Conservation (phyloP, 2,329 filamentous ascomycete species). For the Xylariales sp. region DNA sequence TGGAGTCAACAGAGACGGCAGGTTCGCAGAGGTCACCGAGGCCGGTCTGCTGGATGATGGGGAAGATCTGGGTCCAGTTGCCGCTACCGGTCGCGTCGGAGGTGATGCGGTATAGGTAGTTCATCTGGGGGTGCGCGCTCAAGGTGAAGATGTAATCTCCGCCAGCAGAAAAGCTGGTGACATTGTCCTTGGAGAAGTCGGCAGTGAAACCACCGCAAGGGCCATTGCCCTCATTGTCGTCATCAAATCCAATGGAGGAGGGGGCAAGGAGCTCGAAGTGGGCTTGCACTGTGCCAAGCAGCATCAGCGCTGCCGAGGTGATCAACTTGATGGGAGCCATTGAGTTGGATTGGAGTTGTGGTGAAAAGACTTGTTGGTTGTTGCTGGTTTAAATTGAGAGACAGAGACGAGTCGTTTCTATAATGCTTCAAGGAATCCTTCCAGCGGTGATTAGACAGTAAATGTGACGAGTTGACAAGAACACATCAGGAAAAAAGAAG, state of each 20-base stretch:
- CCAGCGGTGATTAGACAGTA: too few species aligned
- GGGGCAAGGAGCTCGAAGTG: slow-evolving; percentile 53
- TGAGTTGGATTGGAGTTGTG: slow-evolving; percentile 15
- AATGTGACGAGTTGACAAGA: too few species aligned
- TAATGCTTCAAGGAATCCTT: too few species aligned
- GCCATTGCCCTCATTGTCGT: slow-evolving; percentile 35
- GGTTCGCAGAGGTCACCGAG: slow-evolving; percentile 51
- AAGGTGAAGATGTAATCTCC: slow-evolving; percentile 47
- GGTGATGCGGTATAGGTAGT: slow-evolving; percentile 56
- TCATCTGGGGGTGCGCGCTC: slow-evolving; percentile 46
- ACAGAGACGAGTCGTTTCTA: too few species aligned
- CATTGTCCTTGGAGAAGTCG: slow-evolving; percentile 31
- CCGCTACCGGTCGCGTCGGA: slow-evolving; percentile 39
- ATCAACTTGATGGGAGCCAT: slow-evolving; percentile 35
- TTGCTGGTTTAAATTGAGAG: background rate
- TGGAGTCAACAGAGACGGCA: slow-evolving; percentile 39
- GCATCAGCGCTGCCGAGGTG: slow-evolving; percentile 24
- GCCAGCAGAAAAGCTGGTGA: slow-evolving; percentile 51
- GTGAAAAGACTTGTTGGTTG: background rate
- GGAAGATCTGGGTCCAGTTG: slow-evolving; percentile 52
- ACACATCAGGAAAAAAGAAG: too few species aligned
- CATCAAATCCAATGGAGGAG: slow-evolving; percentile 42
- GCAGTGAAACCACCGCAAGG: slow-evolving; percentile 54
- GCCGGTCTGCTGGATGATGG: slow-evolving; percentile 50
- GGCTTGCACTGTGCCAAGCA: slow-evolving; percentile 37